Base-by-base conservation (phyloP, 768 basidiomycete species). In the Crassisporium funariophilum region DNA sequence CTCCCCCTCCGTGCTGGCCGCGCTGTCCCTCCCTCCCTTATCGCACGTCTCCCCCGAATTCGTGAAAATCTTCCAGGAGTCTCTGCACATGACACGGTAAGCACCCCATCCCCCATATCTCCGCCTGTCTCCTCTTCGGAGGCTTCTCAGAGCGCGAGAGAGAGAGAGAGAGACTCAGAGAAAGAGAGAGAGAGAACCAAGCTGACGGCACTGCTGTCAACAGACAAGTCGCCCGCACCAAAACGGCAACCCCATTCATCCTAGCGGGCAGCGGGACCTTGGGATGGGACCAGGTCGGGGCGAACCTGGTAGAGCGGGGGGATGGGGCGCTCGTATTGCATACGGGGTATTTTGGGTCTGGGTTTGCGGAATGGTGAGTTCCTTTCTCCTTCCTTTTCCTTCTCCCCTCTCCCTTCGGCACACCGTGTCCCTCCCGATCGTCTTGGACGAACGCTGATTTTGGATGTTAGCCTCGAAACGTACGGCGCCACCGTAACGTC, bases 271-370 rank as follows among this genome's bases (percentile, higher is more conserved):
- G 83, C 46, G 93, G 93, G 19, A 95, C 93, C 2, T 72, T 95
- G 22, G 93, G 93, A 12, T 95, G 92, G 91, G 91, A 94, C 60
- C 85, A 89, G 81, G 89, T 91, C 35, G 84, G 88, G 0, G 81
- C 88, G 8, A 95, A 95, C 68, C 73, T 95, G 44, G 71, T 95
- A 20, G 84, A 88, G 53, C 76, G 77, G 8, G 82, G 80, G 35
- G 86, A 91, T 57, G 68, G 78, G 48, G 87, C 73, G 21, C 78
- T 95, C 23, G 88, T 95, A 2, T 69, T 95, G 44, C 82, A 88
- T 65, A 85, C 85, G 17, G 94, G 94, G 11, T 97, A 95, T 73
- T 97, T 97, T 61, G 93, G 91, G 5, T 86, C 89, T 52, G 79
- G 85, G 41, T 91, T 92, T 56, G 77, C 77, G 35, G 86, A 91